Base-by-base conservation (phyloP, 371 early-diverging fungal genomes). In the Blakeslea trispora region DNA sequence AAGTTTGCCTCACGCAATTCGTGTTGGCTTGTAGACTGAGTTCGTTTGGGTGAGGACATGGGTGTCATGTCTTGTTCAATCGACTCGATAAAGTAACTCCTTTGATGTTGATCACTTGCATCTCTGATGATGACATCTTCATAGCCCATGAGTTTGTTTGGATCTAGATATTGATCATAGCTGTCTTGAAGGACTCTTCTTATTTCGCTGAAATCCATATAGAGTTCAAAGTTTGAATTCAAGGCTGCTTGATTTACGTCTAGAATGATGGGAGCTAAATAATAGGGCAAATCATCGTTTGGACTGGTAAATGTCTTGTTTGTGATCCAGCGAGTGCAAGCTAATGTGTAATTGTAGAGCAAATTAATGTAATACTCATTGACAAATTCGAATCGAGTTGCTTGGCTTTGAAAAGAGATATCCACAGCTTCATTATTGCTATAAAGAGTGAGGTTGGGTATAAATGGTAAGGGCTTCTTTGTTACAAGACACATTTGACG, bases 121-220 rank as follows among this genome's bases (percentile, higher is more conserved):
- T 89, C 82, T 19, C 76, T 63, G 3, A 89, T 52, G n/a, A 86
- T 72, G 0, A 66, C 49, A 46, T 81, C 79, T 22, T 59, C 14
- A 14, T 40, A 41, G 21, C 23, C 35, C 5, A 5, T 60, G n/a
- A 3, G 48, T 24, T 1, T 55, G 28, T 28, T 7, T 7, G 7
- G 7, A 7, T 28, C 7, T 7, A 28, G 28, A 28, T 28, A 28
- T 28, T 28, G 28, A 3, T 28, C 7, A 5, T 3, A 28, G 23
- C 6, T 24, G 39, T 21, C 51, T 46, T 0, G 50, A 50, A 69
- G 61, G 1, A 50, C 56, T 3, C 21, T 54, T 5, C 24, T 15
- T 2, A 87, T 66, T 50, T 73, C 81, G 7, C 69, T 68, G 87
- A 87, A 89, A 35, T 89, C 85, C 46, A 91, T 75, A 0, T 55